phyloP scores from a whole-genome alignment of 2,329 filamentous ascomycete species.

The Colletotrichum sp. region DNA sequence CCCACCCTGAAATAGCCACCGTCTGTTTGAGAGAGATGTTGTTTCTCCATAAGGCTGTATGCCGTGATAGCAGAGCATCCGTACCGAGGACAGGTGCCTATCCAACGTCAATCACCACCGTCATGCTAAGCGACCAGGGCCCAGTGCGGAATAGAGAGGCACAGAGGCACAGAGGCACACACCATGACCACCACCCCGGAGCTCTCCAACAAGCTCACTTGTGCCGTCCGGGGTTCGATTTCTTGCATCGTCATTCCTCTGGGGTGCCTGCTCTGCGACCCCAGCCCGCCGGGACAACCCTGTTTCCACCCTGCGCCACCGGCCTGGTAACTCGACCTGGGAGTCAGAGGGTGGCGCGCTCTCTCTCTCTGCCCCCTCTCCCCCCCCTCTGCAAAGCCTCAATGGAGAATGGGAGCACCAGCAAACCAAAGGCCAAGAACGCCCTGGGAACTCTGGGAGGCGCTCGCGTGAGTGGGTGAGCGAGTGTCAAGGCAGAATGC shows the following conservation, averaged over 20 bases:
- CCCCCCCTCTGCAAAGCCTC: background rate
- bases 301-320: slow-evolving; percentile 6
- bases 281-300: background rate
- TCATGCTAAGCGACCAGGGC: slow-evolving; percentile 11
- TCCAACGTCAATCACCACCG: background rate
- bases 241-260: slow-evolving; percentile 15
- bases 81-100: background rate
- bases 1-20: background rate
- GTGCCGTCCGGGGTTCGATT: background rate
- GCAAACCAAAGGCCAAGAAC: background rate
- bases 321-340: background rate
- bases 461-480: background rate
- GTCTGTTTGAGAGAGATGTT: background rate
- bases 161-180: background rate
- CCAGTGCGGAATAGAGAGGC: background rate
- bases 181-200: background rate
- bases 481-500: background rate
- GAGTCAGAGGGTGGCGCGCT: background rate
- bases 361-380: background rate
- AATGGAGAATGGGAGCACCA: background rate
- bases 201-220: background rate
- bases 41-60: slow-evolving; percentile 8
- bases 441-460: background rate
- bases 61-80: background rate
- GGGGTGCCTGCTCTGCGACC: background rate